phyloP scores from a whole-genome alignment of 176 grass and related monocot species.

The Oryza nivara region DNA sequence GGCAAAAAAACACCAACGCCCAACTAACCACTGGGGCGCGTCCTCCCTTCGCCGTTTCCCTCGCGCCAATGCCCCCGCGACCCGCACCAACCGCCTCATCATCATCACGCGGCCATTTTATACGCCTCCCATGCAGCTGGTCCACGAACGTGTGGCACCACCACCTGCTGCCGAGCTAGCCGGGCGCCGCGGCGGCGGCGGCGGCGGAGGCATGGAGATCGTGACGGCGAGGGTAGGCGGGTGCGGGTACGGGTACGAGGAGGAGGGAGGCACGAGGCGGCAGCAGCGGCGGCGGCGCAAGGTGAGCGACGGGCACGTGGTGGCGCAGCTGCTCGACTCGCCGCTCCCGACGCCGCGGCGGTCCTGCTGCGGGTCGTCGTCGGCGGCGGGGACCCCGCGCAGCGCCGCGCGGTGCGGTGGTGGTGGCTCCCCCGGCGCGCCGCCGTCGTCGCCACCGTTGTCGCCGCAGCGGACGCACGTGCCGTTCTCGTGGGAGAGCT shows the following conservation, averaged over 20 bases:
- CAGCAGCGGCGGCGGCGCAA: constrained; percentile 31
- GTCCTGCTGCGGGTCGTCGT: constrained; percentile 52
- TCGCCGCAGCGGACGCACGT: constrained; percentile 64
- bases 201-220: constrained; percentile 6
- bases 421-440: neutral
- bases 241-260: neutral
- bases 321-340: constrained; percentile 63
- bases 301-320: constrained; percentile 41
- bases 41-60: neutral
- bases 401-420: constrained; percentile 13
- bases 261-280: neutral
- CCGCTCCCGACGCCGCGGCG: constrained; percentile 80
- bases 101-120: constrained; percentile 42
- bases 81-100: constrained; percentile 35
- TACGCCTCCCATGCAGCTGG: constrained; percentile 36
- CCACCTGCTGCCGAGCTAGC: neutral
- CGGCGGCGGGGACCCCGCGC: constrained; percentile 29
- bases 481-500: constrained; percentile 91
- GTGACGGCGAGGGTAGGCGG: neutral
- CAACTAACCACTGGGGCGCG: constrained; percentile 17
- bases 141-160: neutral
- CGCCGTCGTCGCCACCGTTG: neutral
- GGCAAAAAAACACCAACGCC: neutral
- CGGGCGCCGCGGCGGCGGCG: too few species aligned
- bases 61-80: constrained; percentile 20